Evolutionary conservation across 2,329 filamentous ascomycete species (phyloP).

Genomic region (Whalleya microplaca): DNA sequence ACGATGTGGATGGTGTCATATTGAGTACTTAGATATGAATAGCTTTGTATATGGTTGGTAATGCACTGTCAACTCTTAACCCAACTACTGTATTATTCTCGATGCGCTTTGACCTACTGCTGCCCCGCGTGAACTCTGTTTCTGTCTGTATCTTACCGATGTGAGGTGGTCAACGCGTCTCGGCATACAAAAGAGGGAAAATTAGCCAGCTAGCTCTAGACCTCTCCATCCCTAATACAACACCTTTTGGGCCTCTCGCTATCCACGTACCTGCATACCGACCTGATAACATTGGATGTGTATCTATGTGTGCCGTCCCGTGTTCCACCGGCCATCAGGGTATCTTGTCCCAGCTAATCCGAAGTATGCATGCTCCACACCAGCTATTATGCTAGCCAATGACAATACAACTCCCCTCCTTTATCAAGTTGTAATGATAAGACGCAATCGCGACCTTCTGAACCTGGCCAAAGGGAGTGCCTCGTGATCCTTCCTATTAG

Average conservation of each 20-base stretch:
- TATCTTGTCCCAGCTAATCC: not conserved
- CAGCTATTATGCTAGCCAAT: slow-evolving; percentile 5
- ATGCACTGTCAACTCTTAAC: slow-evolving; percentile 34
- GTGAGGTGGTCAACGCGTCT: too few relatives aligned
- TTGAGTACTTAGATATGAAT: slow-evolving; percentile 46
- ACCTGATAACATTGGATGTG: not conserved
- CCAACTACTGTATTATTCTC: slow-evolving; percentile 9
- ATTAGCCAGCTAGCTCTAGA: too few relatives aligned
- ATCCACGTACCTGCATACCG: too few relatives aligned
- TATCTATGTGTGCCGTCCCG: not conserved
- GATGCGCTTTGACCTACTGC: not conserved
- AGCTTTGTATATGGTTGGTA: slow-evolving; percentile 47
- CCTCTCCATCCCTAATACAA: too few relatives aligned
- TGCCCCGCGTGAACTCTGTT: too few relatives aligned
- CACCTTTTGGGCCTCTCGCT: too few relatives aligned
- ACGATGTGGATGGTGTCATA: slow-evolving; percentile 43
- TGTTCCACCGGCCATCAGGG: not conserved
- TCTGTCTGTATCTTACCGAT: too few relatives aligned
- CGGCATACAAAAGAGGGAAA: too few relatives aligned
- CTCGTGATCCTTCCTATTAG: slow-evolving; percentile 1
- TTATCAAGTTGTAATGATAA: slow-evolving; percentile 9
- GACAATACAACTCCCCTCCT: not conserved
- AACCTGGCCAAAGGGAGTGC: slow-evolving; percentile 10
- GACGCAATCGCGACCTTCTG: slow-evolving; percentile 25
- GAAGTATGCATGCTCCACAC: not conserved